phyloP scores from a whole-genome alignment of 2,329 filamentous ascomycete genomes.

The Colletotrichum neosansevieriae region DNA sequence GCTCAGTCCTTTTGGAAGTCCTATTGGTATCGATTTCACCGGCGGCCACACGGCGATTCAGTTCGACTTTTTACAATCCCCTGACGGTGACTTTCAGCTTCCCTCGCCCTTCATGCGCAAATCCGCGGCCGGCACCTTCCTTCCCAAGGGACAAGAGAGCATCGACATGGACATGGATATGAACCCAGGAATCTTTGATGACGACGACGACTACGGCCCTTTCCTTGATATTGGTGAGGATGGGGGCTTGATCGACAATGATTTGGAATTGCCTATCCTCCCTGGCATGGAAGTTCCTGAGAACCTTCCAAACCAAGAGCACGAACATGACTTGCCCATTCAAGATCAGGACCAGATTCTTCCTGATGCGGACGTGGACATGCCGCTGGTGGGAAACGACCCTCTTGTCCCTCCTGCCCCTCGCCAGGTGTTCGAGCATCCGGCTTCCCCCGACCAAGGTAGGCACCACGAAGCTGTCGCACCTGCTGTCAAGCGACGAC shows the following conservation, averaged over 20 bases:
- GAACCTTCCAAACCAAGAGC: slow-evolving; percentile 19
- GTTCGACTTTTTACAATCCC: slow-evolving; percentile 48
- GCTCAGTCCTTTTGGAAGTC: slow-evolving; percentile 54
- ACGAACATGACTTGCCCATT: slow-evolving; percentile 34
- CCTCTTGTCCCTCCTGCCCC: background rate
- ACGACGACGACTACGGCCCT: slow-evolving; percentile 53
- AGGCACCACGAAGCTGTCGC: background rate
- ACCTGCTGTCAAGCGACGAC: slow-evolving; percentile 3
- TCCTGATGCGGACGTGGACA: background rate
- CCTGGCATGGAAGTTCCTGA: slow-evolving; percentile 40
- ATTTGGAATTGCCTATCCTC: slow-evolving; percentile 59
- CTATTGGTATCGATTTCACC: slow-evolving; percentile 29
- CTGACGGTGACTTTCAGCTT: slow-evolving; percentile 49
- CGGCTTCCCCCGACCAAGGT: background rate
- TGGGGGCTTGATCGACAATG: slow-evolving; percentile 62
- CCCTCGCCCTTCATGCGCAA: slow-evolving; percentile 50
- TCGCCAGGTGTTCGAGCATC: background rate
- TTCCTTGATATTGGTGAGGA: slow-evolving; percentile 64
- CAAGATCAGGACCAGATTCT: background rate
- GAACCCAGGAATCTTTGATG: slow-evolving; percentile 51
- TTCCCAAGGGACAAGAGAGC: slow-evolving; percentile 19
- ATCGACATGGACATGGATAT: slow-evolving; percentile 30
- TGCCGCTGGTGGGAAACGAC: slow-evolving; percentile 7
- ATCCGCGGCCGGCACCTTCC: slow-evolving; percentile 41
- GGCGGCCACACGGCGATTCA: background rate